phyloP scores from a whole-genome alignment of 1,284 basidiomycete genomes.

The Retiboletus flavoniger region DNA sequence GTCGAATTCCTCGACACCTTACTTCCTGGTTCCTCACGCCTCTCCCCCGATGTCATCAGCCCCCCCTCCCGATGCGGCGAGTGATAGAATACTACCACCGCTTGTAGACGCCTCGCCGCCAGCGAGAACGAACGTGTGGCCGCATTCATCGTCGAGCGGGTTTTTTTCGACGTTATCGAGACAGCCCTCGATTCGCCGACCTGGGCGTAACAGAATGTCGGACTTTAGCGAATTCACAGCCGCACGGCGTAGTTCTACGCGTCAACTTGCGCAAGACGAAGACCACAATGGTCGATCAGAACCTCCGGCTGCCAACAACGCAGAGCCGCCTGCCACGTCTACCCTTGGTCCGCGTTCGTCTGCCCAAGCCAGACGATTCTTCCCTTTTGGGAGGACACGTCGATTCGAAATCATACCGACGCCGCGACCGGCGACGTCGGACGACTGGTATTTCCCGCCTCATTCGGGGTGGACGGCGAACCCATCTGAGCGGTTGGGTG shows the following conservation, averaged over 20 bases:
- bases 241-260: slow-evolving; percentile 47
- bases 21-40: slow-evolving; percentile 26
- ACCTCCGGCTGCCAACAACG: background rate
- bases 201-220: slow-evolving; percentile 48
- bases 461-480: slow-evolving; percentile 24
- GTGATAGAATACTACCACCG: slow-evolving; percentile 29
- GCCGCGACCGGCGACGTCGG: slow-evolving; percentile 30
- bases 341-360: slow-evolving; percentile 20
- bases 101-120: slow-evolving; percentile 30
- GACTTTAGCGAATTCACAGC: slow-evolving; percentile 70
- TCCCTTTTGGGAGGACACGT: slow-evolving; percentile 32
- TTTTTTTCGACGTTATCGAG: slow-evolving; percentile 33
- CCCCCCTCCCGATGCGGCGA: slow-evolving; percentile 19
- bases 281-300: slow-evolving; percentile 21
- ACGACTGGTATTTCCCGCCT: slow-evolving; percentile 35
- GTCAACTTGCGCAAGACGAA: slow-evolving; percentile 27
- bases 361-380: slow-evolving; percentile 31
- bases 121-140: slow-evolving; percentile 23
- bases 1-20: slow-evolving; percentile 29
- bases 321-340: slow-evolving; percentile 11
- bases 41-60: slow-evolving; percentile 23
- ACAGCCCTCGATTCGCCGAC: slow-evolving; percentile 48
- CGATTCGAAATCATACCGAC: slow-evolving; percentile 34
- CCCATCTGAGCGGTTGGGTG: slow-evolving; percentile 21
- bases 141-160: slow-evolving; percentile 26